These are phyloP conservation scores for Pinus albicaulis DNA, from an alignment of 75 land plant genomes.

Conservation along the genomic window DNA sequence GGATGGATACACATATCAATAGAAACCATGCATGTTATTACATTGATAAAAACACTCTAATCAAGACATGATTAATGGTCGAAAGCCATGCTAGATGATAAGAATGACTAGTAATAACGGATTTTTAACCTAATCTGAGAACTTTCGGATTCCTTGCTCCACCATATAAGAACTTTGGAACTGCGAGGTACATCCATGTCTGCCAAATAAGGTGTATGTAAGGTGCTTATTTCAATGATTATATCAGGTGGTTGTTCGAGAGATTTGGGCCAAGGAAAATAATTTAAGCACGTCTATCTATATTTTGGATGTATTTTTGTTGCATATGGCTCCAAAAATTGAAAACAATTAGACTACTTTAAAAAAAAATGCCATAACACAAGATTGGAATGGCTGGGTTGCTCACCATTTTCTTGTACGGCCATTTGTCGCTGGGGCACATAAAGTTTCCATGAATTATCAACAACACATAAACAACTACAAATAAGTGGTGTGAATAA, in stretches of 20 bases:
- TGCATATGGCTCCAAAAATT: too few relatives aligned
- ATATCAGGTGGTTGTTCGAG: too few relatives aligned
- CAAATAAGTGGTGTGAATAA: too few relatives aligned
- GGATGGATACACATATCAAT: slow-evolving; percentile 38
- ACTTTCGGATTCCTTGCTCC: too few relatives aligned
- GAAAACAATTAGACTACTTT: too few relatives aligned
- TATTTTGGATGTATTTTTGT: too few relatives aligned
- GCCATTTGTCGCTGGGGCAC: slow-evolving; percentile 30
- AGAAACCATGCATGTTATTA: neutral
- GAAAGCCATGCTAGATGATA: neutral
- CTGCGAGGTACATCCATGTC: slow-evolving; percentile 72
- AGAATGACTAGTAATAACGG: slow-evolving; percentile 15
- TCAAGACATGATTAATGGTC: too few relatives aligned
- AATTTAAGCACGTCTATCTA: too few relatives aligned
- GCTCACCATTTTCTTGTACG: slow-evolving; percentile 40
- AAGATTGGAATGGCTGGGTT: neutral
- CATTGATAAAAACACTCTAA: neutral
- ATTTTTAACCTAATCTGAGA: neutral
- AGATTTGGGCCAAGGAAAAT: too few relatives aligned
- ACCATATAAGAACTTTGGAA: slow-evolving; percentile 24
- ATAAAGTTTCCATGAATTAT: slow-evolving; percentile 25
- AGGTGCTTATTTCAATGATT: too few relatives aligned
- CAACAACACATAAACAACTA: slow-evolving; percentile 27
- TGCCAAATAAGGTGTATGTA: slow-evolving; percentile 1
- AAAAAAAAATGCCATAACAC: too few relatives aligned